phyloP scores from a whole-genome alignment of 179 eudicot species.

The Heliamphora pulchella region DNA sequence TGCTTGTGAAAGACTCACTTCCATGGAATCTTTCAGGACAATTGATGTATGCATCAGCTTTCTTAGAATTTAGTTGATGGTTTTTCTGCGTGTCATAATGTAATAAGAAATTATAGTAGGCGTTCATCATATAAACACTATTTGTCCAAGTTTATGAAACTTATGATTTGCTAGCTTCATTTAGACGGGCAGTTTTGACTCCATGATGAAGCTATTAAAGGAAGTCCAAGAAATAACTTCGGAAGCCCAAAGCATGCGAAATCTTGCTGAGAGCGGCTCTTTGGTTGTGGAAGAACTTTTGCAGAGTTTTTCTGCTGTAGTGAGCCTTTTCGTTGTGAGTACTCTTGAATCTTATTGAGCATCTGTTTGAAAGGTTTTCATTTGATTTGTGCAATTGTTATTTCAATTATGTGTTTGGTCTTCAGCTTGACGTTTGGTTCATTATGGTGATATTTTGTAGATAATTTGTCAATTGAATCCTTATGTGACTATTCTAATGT shows the following conservation, averaged over 20 bases:
- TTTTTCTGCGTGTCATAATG: background rate
- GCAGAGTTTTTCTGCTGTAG: conserved; percentile 29
- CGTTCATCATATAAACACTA: background rate
- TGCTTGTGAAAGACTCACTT: conserved; percentile 40
- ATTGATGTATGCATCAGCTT: conserved; percentile 26
- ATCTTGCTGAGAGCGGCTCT: conserved; percentile 35
- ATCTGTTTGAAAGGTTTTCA: background rate
- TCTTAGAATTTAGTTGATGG: background rate
- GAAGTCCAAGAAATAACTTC: conserved; percentile 55
- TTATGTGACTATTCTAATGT: background rate
- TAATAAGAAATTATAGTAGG: background rate
- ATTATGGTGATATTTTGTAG: background rate
- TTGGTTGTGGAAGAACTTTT: conserved; percentile 53
- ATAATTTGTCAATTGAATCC: background rate
- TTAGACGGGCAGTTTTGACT: conserved; percentile 47
- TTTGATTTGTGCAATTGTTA: background rate
- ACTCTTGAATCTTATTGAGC: conserved; percentile 11
- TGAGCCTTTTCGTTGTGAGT: conserved; percentile 51
- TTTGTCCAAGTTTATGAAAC: background rate
- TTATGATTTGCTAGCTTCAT: conserved; percentile 21
- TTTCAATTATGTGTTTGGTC: background rate
- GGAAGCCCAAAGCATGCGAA: conserved; percentile 49
- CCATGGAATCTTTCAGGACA: conserved; percentile 24
- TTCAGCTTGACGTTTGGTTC: background rate
- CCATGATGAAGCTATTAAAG: conserved; percentile 32